phyloP scores from a whole-genome alignment of 768 basidiomycete species.

The Termitomyces sp. region DNA sequence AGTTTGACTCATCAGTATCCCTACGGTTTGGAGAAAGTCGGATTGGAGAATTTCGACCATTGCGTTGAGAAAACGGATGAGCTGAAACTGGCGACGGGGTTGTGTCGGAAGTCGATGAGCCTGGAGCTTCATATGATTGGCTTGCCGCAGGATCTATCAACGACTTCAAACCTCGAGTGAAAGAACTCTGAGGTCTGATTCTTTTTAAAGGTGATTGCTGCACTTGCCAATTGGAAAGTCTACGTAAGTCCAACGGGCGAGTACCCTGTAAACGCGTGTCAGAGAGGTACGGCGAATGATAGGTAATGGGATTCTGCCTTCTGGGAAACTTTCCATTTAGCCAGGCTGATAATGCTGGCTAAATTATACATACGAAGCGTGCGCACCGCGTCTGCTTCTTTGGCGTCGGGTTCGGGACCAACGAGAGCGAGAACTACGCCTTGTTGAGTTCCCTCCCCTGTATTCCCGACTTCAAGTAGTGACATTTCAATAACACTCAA shows the following conservation, averaged over 20 bases:
- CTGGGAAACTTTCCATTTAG: conserved; percentile 66
- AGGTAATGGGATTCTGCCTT: conserved; percentile 37
- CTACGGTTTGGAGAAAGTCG: conserved; percentile 16
- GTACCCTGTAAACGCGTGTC: conserved; percentile 35
- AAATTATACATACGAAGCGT: conserved; percentile 81
- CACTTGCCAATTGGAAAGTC: conserved; percentile 44
- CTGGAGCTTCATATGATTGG: conserved; percentile 15
- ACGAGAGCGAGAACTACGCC: conserved; percentile 78
- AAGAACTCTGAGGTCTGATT: conserved; percentile 49
- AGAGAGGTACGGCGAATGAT: neutral
- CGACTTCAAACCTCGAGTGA: conserved; percentile 60
- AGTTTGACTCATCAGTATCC: conserved; percentile 43
- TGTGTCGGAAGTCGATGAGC: conserved; percentile 26
- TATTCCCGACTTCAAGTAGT: conserved; percentile 63
- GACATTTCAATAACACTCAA: conserved; percentile 73
- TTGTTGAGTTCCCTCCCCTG: conserved; percentile 44
- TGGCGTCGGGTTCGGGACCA: conserved; percentile 50
- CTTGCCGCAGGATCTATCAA: conserved; percentile 34
- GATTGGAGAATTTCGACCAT: conserved; percentile 3
- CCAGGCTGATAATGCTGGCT: conserved; percentile 66
- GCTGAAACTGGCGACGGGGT: conserved; percentile 18
- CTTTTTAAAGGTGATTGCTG: conserved; percentile 44
- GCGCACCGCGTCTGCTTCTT: conserved; percentile 51
- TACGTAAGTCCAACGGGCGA: conserved; percentile 55
- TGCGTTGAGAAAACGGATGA: neutral